A percentile compares a stretch with the other conserved stretches of the same genome.
Evolutionary conservation across 805 yeast species (phyloP).

Genomic region (Lipomyces yamanashiensis): DNA sequence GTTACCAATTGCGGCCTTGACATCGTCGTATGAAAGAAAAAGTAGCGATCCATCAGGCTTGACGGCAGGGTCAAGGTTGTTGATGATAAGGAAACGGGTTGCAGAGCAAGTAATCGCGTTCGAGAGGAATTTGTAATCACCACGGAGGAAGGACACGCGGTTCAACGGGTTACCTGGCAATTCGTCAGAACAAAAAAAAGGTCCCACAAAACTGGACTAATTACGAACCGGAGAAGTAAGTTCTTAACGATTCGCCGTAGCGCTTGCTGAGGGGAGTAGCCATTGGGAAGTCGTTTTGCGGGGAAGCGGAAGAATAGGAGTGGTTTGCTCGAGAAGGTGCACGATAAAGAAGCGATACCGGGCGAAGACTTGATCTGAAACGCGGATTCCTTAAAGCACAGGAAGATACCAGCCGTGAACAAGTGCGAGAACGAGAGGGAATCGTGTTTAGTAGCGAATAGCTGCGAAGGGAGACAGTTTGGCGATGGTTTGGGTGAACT

Average conservation of each 20-base stretch:
- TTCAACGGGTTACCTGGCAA: slow-evolving; percentile 60
- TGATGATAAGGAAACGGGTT: slow-evolving; percentile 56
- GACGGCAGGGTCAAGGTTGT: slow-evolving; percentile 38
- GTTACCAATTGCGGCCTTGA: slow-evolving; percentile 45
- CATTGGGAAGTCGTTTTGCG: slow-evolving; percentile 15
- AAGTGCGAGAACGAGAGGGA: no score
- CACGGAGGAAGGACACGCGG: slow-evolving; percentile 67
- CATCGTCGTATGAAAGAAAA: slow-evolving; percentile 46
- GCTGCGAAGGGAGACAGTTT: no score
- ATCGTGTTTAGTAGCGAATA: no score
- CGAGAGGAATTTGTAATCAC: slow-evolving; percentile 57
- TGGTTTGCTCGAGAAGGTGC: not conserved
- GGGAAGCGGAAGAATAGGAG: slow-evolving; percentile 14
- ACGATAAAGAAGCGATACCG: no score
- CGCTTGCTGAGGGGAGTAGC: slow-evolving; percentile 37
- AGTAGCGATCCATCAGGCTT: slow-evolving; percentile 37
- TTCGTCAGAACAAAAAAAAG: not conserved
- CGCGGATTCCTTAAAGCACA: no score
- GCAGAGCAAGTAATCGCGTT: slow-evolving; percentile 52
- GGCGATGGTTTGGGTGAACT: no score
- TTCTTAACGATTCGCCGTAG: slow-evolving; percentile 34
- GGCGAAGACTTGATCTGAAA: no score
- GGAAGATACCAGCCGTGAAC: no score
- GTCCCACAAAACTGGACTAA: not conserved
- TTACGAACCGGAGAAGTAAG: slow-evolving; percentile 35